Percentiles rank a stretch among this genome's conserved stretches.
Evolutionary conservation across 768 basidiomycete genomes (phyloP).

Genomic region (Lanmaoa pseudosensibilis): DNA sequence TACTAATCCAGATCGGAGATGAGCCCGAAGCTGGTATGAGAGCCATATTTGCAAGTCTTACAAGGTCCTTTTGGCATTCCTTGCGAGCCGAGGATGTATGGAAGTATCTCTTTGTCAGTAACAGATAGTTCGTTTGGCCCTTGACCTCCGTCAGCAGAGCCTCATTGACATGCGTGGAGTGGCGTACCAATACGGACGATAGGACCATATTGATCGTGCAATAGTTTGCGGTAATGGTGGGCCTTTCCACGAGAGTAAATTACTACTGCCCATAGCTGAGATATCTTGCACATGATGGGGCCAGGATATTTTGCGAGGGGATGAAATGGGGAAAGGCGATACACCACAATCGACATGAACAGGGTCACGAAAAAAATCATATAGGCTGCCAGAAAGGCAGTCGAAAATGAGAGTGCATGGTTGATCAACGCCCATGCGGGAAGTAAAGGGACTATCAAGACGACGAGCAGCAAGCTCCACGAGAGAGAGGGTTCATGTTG

Average conservation of each 20-base stretch:
- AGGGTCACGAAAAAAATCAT: constrained; percentile 20
- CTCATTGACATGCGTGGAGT: neutral
- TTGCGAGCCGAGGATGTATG: constrained; percentile 27
- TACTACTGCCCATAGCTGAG: constrained; percentile 31
- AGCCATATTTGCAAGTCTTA: constrained; percentile 15
- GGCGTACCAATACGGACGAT: constrained; percentile 35
- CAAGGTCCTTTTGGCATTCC: constrained; percentile 32
- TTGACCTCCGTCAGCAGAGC: constrained; percentile 16
- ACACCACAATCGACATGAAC: constrained; percentile 30
- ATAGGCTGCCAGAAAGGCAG: constrained; percentile 14
- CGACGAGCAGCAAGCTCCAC: constrained; percentile 11
- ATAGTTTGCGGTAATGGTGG: constrained; percentile 15
- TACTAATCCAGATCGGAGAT: constrained; percentile 9
- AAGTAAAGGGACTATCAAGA: constrained; percentile 14
- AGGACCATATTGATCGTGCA: constrained; percentile 34
- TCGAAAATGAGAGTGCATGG: constrained; percentile 2
- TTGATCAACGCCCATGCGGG: constrained; percentile 11
- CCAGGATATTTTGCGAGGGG: constrained; percentile 41
- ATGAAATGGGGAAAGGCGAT: constrained; percentile 41
- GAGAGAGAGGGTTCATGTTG: constrained; percentile 18
- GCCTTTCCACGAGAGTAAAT: constrained; percentile 20
- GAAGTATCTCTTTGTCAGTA: constrained; percentile 22
- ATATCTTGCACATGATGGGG: constrained; percentile 30
- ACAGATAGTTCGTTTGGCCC: constrained; percentile 42
- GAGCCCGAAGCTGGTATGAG: neutral